Percentiles rank a stretch among this genome's conserved stretches.
Evolutionary conservation across 805 yeast genomes (phyloP).

Genomic region (Schwanniomyces occidentalis): DNA sequence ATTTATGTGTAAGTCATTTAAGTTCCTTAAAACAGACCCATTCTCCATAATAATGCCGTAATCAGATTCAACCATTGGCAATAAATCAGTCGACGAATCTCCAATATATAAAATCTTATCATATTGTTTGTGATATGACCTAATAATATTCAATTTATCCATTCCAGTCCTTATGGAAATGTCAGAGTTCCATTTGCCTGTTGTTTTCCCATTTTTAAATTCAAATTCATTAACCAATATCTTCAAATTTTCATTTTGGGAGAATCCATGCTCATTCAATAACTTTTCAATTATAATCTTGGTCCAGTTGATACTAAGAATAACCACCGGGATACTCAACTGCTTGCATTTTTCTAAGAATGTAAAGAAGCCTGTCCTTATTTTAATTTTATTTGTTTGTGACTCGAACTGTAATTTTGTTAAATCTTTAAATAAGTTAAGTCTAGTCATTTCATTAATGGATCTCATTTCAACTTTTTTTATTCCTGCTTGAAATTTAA

Average conservation of each 20-base stretch:
- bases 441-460: slow-evolving; percentile 38
- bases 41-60: slow-evolving; percentile 47
- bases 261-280: slow-evolving; percentile 19
- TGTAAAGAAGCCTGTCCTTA: slow-evolving; percentile 41
- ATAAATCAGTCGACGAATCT: slow-evolving; percentile 61
- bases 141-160: slow-evolving; percentile 43
- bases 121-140: slow-evolving; percentile 9
- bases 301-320: slow-evolving; percentile 68
- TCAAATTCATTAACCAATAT: slow-evolving; percentile 55
- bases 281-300: slow-evolving; percentile 43
- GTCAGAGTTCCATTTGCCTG: slow-evolving; percentile 27
- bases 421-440: slow-evolving; percentile 45
- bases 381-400: slow-evolving; percentile 36
- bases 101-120: slow-evolving; percentile 50
- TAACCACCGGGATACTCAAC: slow-evolving; percentile 34
- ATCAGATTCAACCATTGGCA: slow-evolving; percentile 49
- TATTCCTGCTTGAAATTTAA: slow-evolving; percentile 46
- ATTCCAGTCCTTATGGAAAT: slow-evolving; percentile 48
- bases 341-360: slow-evolving; percentile 24
- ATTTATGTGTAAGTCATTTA: slow-evolving; percentile 6
- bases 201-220: slow-evolving; percentile 24
- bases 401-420: slow-evolving; percentile 24
- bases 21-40: slow-evolving; percentile 26
- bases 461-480: slow-evolving; percentile 50
- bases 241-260: slow-evolving; percentile 16